Evolutionary conservation across 495 filamentous ascomycete species (phyloP).

Genomic region (Podospora didyma): DNA sequence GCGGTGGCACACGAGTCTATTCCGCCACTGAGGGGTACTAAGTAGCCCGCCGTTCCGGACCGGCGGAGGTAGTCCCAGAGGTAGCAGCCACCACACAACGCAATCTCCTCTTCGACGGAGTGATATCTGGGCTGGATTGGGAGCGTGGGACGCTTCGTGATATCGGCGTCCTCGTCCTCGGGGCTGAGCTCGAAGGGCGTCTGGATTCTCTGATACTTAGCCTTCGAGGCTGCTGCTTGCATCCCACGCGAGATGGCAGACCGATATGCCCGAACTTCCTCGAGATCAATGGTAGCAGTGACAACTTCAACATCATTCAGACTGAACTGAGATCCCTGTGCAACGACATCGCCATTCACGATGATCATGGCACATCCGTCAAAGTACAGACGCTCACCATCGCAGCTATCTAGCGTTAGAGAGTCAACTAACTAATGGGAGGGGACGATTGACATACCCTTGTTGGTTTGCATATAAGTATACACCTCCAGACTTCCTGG

Average conservation of each 20-base stretch:
- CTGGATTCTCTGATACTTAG: slow-evolving; percentile 38
- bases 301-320: slow-evolving; percentile 81
- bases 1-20: slow-evolving; percentile 65
- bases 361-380: slow-evolving; percentile 80
- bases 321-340: slow-evolving; percentile 69
- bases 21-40: slow-evolving; percentile 62
- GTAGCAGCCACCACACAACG: slow-evolving; percentile 66
- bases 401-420: neutral
- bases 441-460: slow-evolving; percentile 64
- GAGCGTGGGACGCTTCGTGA: slow-evolving; percentile 24
- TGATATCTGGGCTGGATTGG: slow-evolving; percentile 48
- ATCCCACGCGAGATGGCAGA: slow-evolving; percentile 49
- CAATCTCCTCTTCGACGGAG: slow-evolving; percentile 71
- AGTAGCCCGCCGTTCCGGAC: slow-evolving; percentile 56
- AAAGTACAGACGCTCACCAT: slow-evolving; percentile 47
- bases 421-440: neutral
- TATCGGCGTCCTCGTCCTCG: slow-evolving; percentile 33
- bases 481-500: slow-evolving; percentile 68
- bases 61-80: slow-evolving; percentile 83
- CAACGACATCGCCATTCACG: slow-evolving; percentile 64
- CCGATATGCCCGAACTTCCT: slow-evolving; percentile 62
- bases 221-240: slow-evolving; percentile 47
- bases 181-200: slow-evolving; percentile 33
- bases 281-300: slow-evolving; percentile 76
- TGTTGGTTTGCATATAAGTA: slow-evolving; percentile 66